These are phyloP conservation scores for Phialophora macrospora DNA, from an alignment of 2,329 filamentous ascomycete species.

Conservation along the genomic window DNA sequence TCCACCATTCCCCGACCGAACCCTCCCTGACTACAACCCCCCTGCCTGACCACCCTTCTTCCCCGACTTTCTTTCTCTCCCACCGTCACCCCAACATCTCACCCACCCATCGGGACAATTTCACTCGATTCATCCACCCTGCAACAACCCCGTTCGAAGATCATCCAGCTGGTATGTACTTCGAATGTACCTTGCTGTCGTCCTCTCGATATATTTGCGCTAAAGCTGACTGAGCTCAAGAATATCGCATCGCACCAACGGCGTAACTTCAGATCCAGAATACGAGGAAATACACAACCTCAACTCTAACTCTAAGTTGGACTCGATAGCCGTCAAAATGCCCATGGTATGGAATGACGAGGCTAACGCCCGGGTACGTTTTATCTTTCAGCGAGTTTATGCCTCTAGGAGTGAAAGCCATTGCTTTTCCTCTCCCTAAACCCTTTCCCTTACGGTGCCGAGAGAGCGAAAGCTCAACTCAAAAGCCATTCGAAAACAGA, in stretches of 20 bases:
- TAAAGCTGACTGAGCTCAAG: conserved; percentile 1
- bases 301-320: background rate
- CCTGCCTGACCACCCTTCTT: conserved; percentile 18
- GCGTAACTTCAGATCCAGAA: background rate
- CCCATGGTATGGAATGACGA: conserved; percentile 31
- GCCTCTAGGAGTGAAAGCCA: background rate
- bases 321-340: conserved; percentile 25
- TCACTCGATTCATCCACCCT: background rate
- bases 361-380: conserved; percentile 30
- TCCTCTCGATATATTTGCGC: background rate
- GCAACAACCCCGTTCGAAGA: background rate
- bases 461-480: background rate
- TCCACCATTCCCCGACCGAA: background rate
- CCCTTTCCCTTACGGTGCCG: background rate
- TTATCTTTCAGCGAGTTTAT: background rate
- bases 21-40: conserved; percentile 19
- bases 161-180: background rate
- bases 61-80: conserved; percentile 1
- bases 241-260: background rate
- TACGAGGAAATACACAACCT: background rate
- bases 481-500: background rate
- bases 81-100: background rate
- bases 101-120: background rate
- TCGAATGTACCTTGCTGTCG: background rate
- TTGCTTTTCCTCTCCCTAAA: background rate